Percentiles rank a stretch among this genome's conserved stretches.
Conservation (phyloP, 164 flowering plant species). For the Malania oleifera region DNA sequence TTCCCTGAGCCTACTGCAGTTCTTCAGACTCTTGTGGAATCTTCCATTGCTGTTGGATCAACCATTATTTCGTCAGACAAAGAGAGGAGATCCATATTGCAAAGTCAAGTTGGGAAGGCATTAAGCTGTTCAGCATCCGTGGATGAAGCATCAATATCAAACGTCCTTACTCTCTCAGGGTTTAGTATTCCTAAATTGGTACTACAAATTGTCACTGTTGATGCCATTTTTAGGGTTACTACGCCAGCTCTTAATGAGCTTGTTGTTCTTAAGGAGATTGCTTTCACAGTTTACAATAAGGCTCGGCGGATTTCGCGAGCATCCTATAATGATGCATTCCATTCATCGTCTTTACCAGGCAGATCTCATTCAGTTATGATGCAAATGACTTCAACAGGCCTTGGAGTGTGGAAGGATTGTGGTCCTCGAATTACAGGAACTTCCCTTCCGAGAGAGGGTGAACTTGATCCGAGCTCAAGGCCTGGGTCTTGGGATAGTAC, state of each 20-base stretch:
- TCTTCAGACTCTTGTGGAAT: conserved; percentile 73
- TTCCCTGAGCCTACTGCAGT: conserved; percentile 84
- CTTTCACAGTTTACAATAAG: conserved; percentile 94
- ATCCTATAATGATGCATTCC: conserved; percentile 37
- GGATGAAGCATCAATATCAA: conserved; percentile 79
- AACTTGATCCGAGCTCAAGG: conserved; percentile 66
- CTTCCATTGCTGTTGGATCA: conserved; percentile 80
- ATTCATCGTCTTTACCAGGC: conserved; percentile 47
- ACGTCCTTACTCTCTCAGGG: conserved; percentile 67
- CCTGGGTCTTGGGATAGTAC: conserved; percentile 75
- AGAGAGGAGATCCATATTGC: conserved; percentile 63
- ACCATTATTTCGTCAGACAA: conserved; percentile 49
- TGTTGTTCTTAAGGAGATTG: conserved; percentile 78
- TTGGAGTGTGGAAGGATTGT: conserved; percentile 91
- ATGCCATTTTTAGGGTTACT: conserved; percentile 76
- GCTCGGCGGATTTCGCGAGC: conserved; percentile 78
- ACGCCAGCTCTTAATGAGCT: conserved; percentile 73
- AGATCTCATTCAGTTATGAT: conserved; percentile 58
- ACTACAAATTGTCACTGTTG: conserved; percentile 84
- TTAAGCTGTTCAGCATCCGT: conserved; percentile 60
- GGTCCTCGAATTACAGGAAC: conserved; percentile 61
- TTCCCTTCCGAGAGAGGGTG: conserved; percentile 71
- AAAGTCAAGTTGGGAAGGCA: conserved; percentile 75
- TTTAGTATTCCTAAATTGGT: conserved; percentile 80
- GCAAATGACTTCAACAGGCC: conserved; percentile 56